Base-by-base conservation (phyloP, 371 early-diverging fungal species). In the Coemansia sp. region DNA sequence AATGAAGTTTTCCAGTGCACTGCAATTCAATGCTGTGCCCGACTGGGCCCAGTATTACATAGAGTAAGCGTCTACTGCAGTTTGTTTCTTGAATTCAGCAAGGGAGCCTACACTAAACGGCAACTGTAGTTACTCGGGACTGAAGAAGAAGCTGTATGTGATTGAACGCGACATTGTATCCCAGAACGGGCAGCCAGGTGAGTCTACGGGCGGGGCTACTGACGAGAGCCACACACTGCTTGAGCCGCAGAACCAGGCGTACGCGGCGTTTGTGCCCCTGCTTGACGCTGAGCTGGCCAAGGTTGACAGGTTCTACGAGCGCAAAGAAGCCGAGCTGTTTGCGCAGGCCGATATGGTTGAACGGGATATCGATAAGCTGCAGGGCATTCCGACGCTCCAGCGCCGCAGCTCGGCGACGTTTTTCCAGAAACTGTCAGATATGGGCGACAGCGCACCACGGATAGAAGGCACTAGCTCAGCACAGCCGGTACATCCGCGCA, bases 1-100 rank as follows among this genome's bases (percentile, higher is more conserved):
- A 50, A 94, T 95, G 94, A 95, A 93, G 84, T 95, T 95, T 73
- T 90, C 92, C 8, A 91, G 91, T 80, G 85, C 88, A 26, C 83
- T 95, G 61, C 88, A 90, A 80, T 88, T 95, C 68, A 95, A 95
- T 77, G 87, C 92, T 53, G 91, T 90, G 31, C 94, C 94, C 58
- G 94, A 94, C 71, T 95, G 95, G 95, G 85, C 85, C 62, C 91
- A 91, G 65, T 79, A 87, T 68, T 91, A 91, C 73, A 64, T 92
- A 63, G 86, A 85, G 78, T 72, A 76, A 68, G 73, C 47, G n/a
- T 45, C 47, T 34, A 34, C 47, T 45, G n/a, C 47, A 2, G 47
- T 45, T n/a, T n/a, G 29, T 7, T n/a, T n/a, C 47, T 45, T 34
- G 34, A 34, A 45, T 45, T 45, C 47, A n/a, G 6, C 47, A n/a